These are phyloP conservation scores for Xylariaceae sp. DNA, from an alignment of 2,329 filamentous ascomycete species.

Conservation along the genomic window DNA sequence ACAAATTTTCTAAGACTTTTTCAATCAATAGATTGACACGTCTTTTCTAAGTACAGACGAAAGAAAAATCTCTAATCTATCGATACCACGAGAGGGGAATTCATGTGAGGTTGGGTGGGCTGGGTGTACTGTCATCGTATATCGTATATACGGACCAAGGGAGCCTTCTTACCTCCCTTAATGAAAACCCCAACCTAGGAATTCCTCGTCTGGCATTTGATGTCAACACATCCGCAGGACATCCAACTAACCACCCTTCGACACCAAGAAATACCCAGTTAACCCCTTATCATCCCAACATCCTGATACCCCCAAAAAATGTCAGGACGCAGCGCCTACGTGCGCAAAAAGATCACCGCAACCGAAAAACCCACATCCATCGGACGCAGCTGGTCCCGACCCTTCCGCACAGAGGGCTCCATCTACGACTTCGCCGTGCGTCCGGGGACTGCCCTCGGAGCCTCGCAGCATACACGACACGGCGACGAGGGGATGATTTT, in stretches of 20 bases:
- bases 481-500: slow-evolving; percentile 30
- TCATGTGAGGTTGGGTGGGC: too few relatives aligned
- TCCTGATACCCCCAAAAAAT: slow-evolving; percentile 37
- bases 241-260: too few relatives aligned
- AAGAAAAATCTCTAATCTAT: too few relatives aligned
- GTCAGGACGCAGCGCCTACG: slow-evolving; percentile 55
- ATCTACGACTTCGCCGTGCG: slow-evolving; percentile 36
- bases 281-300: neutral
- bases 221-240: too few relatives aligned
- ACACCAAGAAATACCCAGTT: neutral
- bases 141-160: neutral
- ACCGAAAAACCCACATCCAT: slow-evolving; percentile 29
- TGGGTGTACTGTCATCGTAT: neutral
- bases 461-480: slow-evolving; percentile 39
- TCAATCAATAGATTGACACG: neutral
- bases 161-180: neutral
- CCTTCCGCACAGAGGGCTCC: slow-evolving; percentile 1
- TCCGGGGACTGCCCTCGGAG: slow-evolving; percentile 40
- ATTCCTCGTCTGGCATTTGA: too few relatives aligned
- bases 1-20: neutral
- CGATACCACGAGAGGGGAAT: too few relatives aligned
- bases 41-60: too few relatives aligned
- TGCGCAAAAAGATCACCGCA: slow-evolving; percentile 54
- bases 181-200: too few relatives aligned
- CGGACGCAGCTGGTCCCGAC: slow-evolving; percentile 30